phyloP scores from a whole-genome alignment of 176 grass and related monocot genomes.

The Aegilops sharonensis region DNA sequence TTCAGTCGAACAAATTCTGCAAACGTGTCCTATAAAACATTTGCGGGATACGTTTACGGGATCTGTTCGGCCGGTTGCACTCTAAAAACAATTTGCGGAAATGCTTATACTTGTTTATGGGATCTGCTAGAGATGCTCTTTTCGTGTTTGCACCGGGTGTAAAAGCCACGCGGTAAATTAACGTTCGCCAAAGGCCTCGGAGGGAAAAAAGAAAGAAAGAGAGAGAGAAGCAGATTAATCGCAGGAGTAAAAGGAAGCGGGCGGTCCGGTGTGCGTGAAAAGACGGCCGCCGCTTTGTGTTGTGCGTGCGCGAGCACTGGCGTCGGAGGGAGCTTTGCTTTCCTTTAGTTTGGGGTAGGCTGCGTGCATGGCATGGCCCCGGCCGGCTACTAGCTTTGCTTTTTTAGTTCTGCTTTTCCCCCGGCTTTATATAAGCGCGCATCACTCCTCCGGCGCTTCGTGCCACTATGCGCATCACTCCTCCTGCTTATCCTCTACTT shows the following conservation, averaged over 20 bases:
- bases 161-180: background rate
- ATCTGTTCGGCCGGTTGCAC: too few species aligned
- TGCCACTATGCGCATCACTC: background rate
- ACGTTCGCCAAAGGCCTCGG: background rate
- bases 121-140: background rate
- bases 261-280: constrained; percentile 25
- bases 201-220: background rate
- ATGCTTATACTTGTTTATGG: too few species aligned
- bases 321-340: background rate
- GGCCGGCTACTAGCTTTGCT: background rate
- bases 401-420: background rate
- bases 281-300: constrained; percentile 12
- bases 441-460: background rate
- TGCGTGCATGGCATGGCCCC: constrained; percentile 1
- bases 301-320: background rate
- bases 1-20: too few species aligned
- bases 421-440: constrained; percentile 41
- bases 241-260: background rate
- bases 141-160: background rate
- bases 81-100: too few species aligned
- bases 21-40: too few species aligned
- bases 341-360: background rate
- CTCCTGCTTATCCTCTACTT: background rate
- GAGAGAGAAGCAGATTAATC: background rate
- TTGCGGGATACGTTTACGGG: too few species aligned